Conservation (phyloP, 306 rosid genomes). For the Notholithocarpus densiflorus region DNA sequence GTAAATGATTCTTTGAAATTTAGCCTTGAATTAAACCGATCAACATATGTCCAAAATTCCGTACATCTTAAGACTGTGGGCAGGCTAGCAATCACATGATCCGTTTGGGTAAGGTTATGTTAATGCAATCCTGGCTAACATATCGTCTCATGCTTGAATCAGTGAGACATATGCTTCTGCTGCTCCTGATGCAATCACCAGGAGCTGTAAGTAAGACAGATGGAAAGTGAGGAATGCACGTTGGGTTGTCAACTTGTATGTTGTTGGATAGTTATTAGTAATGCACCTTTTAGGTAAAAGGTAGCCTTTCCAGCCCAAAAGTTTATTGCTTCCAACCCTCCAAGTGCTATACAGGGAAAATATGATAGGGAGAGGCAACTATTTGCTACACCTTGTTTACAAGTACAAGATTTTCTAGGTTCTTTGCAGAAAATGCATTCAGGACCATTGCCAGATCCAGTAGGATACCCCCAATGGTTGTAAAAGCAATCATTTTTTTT, state of each 20-base stretch:
- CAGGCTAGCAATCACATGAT: background rate
- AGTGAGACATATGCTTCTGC: constrained; percentile 8
- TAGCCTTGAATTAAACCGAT: background rate
- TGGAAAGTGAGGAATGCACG: constrained; percentile 50
- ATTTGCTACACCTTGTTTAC: no score
- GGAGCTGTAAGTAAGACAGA: constrained; percentile 32
- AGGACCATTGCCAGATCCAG: no score
- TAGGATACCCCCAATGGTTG: no score
- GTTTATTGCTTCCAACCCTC: background rate
- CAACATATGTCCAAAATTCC: background rate
- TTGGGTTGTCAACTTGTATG: constrained; percentile 48
- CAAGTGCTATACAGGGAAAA: background rate
- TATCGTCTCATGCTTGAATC: background rate
- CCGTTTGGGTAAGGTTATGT: constrained; percentile 8
- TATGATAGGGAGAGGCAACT: background rate
- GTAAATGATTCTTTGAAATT: background rate
- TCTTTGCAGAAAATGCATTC: no score
- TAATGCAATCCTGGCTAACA: constrained; percentile 22
- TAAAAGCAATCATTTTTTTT: no score
- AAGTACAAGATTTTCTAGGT: no score
- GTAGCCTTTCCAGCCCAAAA: constrained; percentile 47
- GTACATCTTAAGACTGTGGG: background rate
- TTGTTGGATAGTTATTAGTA: constrained; percentile 25
- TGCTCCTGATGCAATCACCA: constrained; percentile 22
- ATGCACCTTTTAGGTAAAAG: constrained; percentile 43